A percentile compares a stretch with the other conserved stretches of the same genome.
Conservation (phyloP, 495 filamentous ascomycete species). For the Neurospora sublineolata region DNA sequence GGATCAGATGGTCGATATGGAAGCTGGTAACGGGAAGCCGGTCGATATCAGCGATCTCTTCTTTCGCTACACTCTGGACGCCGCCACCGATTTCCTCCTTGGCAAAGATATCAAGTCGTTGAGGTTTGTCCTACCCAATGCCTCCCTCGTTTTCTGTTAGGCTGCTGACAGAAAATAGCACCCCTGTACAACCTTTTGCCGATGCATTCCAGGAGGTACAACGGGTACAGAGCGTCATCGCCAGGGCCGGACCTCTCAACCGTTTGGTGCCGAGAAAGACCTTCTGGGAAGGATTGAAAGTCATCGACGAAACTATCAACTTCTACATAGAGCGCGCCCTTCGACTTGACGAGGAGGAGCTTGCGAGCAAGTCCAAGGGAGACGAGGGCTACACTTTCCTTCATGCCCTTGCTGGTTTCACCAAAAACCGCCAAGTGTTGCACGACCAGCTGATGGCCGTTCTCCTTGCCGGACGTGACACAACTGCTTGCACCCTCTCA, state of each 20-base stretch:
- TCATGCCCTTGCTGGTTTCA: constrained; percentile 65
- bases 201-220: constrained; percentile 66
- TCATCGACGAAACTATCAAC: constrained; percentile 64
- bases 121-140: constrained; percentile 19
- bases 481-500: constrained; percentile 62
- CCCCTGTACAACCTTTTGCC: constrained; percentile 45
- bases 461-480: constrained; percentile 69
- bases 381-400: constrained; percentile 69
- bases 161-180: constrained; percentile 13
- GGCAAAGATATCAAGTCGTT: constrained; percentile 63
- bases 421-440: constrained; percentile 57
- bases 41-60: constrained; percentile 62
- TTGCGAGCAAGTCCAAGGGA: constrained; percentile 48
- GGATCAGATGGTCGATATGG: constrained; percentile 31
- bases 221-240: constrained; percentile 48
- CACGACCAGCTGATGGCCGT: constrained; percentile 73
- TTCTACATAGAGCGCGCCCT: constrained; percentile 60
- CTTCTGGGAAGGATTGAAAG: constrained; percentile 50
- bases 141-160: not conserved
- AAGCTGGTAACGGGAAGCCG: constrained; percentile 34
- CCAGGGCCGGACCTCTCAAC: constrained; percentile 46
- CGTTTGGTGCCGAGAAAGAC: constrained; percentile 41
- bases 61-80: constrained; percentile 73
- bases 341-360: constrained; percentile 46
- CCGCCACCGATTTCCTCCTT: constrained; percentile 77